A percentile compares a stretch with the other conserved stretches of the same genome.
phyloP scores from a whole-genome alignment of 352 stramenopile species.

The Phytophthora cactorum region DNA sequence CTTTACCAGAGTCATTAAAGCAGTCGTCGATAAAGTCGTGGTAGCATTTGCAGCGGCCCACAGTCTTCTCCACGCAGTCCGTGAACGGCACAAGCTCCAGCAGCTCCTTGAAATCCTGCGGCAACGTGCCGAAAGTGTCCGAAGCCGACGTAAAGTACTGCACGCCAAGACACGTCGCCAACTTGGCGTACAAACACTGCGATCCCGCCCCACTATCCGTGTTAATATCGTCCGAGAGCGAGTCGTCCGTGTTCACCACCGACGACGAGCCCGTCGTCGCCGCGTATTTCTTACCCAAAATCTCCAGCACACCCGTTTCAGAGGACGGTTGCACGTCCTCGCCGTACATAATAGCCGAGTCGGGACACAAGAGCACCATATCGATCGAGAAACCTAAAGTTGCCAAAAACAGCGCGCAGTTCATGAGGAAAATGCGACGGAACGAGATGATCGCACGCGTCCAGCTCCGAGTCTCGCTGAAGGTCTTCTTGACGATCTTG shows the following conservation, averaged over 20 bases:
- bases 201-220: conserved; percentile 34
- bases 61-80: conserved; percentile 43
- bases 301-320: conserved; percentile 31
- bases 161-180: conserved; percentile 75
- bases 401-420: conserved; percentile 74
- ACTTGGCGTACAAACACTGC: conserved; percentile 71
- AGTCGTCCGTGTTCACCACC: conserved; percentile 38
- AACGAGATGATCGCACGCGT: conserved; percentile 77
- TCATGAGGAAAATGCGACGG: conserved; percentile 86
- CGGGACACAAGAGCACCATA: conserved; percentile 76
- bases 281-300: conserved; percentile 70
- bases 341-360: conserved; percentile 82
- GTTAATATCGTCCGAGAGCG: conserved; percentile 31
- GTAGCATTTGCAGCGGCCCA: conserved; percentile 56
- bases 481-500: conserved; percentile 87
- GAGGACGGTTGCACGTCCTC: conserved; percentile 50
- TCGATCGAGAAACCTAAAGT: conserved; percentile 75
- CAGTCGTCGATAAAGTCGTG: conserved; percentile 52
- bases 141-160: conserved; percentile 44
- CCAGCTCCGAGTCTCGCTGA: conserved; percentile 79
- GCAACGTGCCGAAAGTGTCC: conserved; percentile 66
- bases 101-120: conserved; percentile 72
- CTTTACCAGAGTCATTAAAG: conserved; percentile 48
- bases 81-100: conserved; percentile 58
- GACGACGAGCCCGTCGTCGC: conserved; percentile 32